Evolutionary conservation across 2,329 filamentous ascomycete genomes (phyloP), one percentile per base, ranked within the genome.

Genomic region (Zarea fungicola): DNA sequence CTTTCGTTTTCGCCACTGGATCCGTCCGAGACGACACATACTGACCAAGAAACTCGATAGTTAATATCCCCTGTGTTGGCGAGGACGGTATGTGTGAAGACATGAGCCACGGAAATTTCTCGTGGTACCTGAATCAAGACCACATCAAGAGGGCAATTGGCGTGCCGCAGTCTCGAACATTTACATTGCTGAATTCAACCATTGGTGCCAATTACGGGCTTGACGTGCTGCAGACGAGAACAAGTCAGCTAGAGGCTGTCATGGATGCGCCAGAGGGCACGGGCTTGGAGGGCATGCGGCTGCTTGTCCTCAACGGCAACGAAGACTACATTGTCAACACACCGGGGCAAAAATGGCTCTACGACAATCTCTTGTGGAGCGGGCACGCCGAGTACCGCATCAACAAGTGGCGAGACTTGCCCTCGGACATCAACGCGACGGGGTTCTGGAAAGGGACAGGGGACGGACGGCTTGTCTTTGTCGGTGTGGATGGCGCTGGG

Each of bases 301-400:
- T 52, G 7, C 44, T 57, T 7, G 42, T 58, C 6, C 53, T 57
- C 23, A 52, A 57, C 10, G 52, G 54, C 16, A 54, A 58, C 40
- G 29, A 55, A 4, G 53, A 58, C 37, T 42, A 54, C 32, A 51
- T 53, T 26, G 52, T 48, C 32, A 58, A 55, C 28, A 58, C 52
- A 16, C 55, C 55, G 7, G 58, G 59, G 1, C 59, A 60, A 26
- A 36, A 57, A 53, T 48, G 66, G 22, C 71, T 67, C 65, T 65
- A 69, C 16, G 64, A 62, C 22, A 63, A 59, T 11, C 62, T 73
- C 59, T 52, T 58, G 2, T 73, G 70, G 70, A 67, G 67, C 47
- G 70, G 70, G 1, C 69, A 72, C 55, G 60, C 68, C 6, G 65
- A 64, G 5, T 73, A 72, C 56, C 62, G 60, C 2, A 59, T 63